Evolutionary conservation across 331 rosid species (phyloP).

Genomic region (Prunus yedoensis): DNA sequence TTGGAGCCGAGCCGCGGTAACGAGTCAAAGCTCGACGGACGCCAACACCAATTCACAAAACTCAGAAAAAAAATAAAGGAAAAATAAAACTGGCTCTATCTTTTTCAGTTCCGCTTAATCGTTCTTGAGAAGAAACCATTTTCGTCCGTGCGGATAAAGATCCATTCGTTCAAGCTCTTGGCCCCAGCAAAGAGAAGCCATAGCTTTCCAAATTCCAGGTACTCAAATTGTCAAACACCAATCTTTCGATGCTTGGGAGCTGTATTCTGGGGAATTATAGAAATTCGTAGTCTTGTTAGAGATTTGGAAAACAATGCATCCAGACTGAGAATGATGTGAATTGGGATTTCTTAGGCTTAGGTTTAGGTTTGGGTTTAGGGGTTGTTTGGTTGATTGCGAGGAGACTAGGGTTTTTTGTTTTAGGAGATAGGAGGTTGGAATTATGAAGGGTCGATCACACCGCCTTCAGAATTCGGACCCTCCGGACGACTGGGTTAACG

Average conservation of each 20-base stretch:
- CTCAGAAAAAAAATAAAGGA: background rate
- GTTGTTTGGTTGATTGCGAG: background rate
- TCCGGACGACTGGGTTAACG: slow-evolving; percentile 93
- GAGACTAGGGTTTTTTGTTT: background rate
- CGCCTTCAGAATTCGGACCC: slow-evolving; percentile 88
- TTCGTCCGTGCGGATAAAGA: slow-evolving; percentile 16
- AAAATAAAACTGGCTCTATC: background rate
- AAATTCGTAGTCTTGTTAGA: background rate
- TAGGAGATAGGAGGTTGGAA: slow-evolving; percentile 3
- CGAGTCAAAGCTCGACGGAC: slow-evolving; percentile 26
- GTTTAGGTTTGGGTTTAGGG: slow-evolving; percentile 17
- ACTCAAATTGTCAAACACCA: background rate
- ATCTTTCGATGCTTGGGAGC: background rate
- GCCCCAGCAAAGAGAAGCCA: background rate
- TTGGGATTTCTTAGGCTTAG: slow-evolving; percentile 15
- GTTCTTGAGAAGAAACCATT: slow-evolving; percentile 13
- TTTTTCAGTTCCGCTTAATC: slow-evolving; percentile 37
- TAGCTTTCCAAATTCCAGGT: slow-evolving; percentile 25
- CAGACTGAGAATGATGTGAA: background rate
- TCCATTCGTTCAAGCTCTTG: background rate
- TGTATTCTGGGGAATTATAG: background rate
- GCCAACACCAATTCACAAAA: slow-evolving; percentile 30
- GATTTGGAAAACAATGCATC: background rate
- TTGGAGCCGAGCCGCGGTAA: slow-evolving; percentile 14
- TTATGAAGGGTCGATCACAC: slow-evolving; percentile 86